A percentile compares a stretch with the other conserved stretches of the same genome.
Conservation (phyloP, 2,329 filamentous ascomycete genomes). For the Paecilomyces sp. region DNA sequence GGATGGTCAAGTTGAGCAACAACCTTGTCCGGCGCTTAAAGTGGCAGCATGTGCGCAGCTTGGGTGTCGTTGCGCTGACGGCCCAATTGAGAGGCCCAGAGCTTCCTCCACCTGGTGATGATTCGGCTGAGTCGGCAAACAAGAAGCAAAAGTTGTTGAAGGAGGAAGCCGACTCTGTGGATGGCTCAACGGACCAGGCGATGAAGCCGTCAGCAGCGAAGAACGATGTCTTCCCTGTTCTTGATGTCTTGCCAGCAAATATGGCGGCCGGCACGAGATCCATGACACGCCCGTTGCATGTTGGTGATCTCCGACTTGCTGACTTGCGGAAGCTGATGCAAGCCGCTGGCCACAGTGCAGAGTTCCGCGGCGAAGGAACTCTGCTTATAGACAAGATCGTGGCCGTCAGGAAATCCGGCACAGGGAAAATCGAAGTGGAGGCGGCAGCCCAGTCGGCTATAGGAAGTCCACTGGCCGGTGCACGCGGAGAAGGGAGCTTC, state of each 20-base stretch:
- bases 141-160: slow-evolving; percentile 49
- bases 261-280: slow-evolving; percentile 67
- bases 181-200: slow-evolving; percentile 11
- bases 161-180: slow-evolving; percentile 32
- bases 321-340: slow-evolving; percentile 83
- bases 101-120: slow-evolving; percentile 22
- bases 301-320: slow-evolving; percentile 83
- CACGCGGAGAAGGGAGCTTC: slow-evolving; percentile 60
- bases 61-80: slow-evolving; percentile 89
- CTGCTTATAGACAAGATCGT: slow-evolving; percentile 83
- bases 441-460: slow-evolving; percentile 54
- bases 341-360: slow-evolving; percentile 72
- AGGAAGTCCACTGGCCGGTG: slow-evolving; percentile 32
- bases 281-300: slow-evolving; percentile 80
- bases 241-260: slow-evolving; percentile 53
- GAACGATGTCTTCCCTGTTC: slow-evolving; percentile 39
- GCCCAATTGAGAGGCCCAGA: slow-evolving; percentile 56
- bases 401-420: slow-evolving; percentile 78
- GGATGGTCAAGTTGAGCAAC: slow-evolving; percentile 87
- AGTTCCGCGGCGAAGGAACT: slow-evolving; percentile 89
- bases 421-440: slow-evolving; percentile 84
- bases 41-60: slow-evolving; percentile 87
- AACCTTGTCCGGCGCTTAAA: slow-evolving; percentile 76
- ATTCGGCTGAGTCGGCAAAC: slow-evolving; percentile 31
- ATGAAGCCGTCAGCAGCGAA: slow-evolving; percentile 20